Conservation (phyloP, 441 rosid genomes). For the Erodium moschatum region DNA sequence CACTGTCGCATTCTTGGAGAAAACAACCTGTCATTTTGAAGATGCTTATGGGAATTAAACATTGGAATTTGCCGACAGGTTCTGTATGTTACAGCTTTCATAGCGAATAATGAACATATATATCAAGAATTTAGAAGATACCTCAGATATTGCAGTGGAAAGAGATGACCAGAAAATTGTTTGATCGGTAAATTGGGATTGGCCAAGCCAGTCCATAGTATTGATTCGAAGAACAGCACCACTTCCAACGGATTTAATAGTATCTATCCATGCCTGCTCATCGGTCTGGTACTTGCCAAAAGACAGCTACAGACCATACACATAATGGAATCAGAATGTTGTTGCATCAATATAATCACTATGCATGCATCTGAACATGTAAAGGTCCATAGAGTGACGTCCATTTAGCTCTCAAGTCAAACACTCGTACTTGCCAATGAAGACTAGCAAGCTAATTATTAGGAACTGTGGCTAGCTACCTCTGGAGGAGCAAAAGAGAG, state of each 20-base stretch:
- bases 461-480: slow-evolving; percentile 28
- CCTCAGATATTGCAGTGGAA: slow-evolving; percentile 69
- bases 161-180: slow-evolving; percentile 67
- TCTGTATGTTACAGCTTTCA: not conserved
- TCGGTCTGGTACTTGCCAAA: slow-evolving; percentile 64
- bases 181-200: slow-evolving; percentile 47
- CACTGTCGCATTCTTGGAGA: slow-evolving; percentile 71
- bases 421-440: not conserved
- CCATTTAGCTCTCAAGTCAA: not conserved
- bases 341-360: not conserved
- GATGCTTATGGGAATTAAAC: not conserved
- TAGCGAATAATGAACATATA: not conserved
- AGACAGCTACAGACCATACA: slow-evolving; percentile 44
- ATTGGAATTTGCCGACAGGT: not conserved
- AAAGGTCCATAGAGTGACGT: too few relatives aligned
- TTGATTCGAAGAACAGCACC: slow-evolving; percentile 61
- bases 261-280: slow-evolving; percentile 81
- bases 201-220: slow-evolving; percentile 95
- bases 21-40: slow-evolving; percentile 40
- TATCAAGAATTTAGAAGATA: slow-evolving; percentile 17
- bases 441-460: not conserved
- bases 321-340: not conserved
- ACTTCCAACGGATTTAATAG: slow-evolving; percentile 53
- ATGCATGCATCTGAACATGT: too few relatives aligned
- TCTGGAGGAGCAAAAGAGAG: slow-evolving; percentile 90